Percentiles rank a stretch among this genome's conserved stretches.
These are phyloP conservation scores for Sphaerobolus stellatus DNA, from an alignment of 1,284 basidiomycete species.

Conservation along the genomic window DNA sequence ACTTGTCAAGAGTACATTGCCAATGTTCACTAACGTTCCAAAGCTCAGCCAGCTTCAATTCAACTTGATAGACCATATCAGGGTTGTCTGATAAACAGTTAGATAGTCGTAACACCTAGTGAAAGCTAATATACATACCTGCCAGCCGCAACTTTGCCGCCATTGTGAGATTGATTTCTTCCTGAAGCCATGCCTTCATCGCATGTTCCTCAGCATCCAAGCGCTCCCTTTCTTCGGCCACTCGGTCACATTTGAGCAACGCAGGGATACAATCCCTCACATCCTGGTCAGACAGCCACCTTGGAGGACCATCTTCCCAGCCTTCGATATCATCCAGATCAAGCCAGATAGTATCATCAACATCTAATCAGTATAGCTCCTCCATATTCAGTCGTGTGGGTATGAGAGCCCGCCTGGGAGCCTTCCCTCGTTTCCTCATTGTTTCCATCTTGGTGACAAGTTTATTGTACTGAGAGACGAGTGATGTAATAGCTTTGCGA, in stretches of 20 bases:
- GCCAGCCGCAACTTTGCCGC: neutral
- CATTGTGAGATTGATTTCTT: neutral
- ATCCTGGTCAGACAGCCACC: neutral
- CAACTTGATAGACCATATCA: neutral
- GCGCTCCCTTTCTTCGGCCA: neutral
- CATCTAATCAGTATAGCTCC: neutral
- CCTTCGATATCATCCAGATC: neutral
- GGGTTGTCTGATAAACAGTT: neutral
- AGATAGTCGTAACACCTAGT: neutral
- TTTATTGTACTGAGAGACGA: neutral
- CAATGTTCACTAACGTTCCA: slow-evolving; percentile 1
- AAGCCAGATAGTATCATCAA: slow-evolving; percentile 1
- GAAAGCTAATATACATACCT: neutral
- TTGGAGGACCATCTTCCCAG: neutral
- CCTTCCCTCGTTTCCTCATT: neutral
- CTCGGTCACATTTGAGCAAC: neutral
- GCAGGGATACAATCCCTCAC: neutral
- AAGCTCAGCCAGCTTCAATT: neutral
- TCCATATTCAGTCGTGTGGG: neutral
- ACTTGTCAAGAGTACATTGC: neutral
- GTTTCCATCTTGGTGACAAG: neutral
- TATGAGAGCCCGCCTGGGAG: neutral
- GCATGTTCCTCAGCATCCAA: neutral
- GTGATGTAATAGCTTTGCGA: neutral
- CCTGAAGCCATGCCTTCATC: neutral